Conservation (phyloP, 768 basidiomycete genomes). For the Pholiota microspora region DNA sequence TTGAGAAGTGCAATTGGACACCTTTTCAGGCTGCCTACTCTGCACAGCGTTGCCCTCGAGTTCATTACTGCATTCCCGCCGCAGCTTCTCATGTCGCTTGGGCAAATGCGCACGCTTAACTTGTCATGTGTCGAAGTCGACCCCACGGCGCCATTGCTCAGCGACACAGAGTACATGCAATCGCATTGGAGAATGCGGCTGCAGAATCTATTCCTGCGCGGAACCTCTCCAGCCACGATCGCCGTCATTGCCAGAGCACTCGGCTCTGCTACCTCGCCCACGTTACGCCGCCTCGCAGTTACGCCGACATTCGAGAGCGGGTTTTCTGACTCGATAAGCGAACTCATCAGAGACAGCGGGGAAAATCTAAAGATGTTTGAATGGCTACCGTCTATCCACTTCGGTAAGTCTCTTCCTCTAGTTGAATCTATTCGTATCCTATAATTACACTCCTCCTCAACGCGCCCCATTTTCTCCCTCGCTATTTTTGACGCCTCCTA, state of each 20-base stretch:
- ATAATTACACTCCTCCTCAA: not conserved
- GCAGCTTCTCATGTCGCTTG: conserved; percentile 10
- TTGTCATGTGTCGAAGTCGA: conserved; percentile 22
- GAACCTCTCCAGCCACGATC: conserved; percentile 16
- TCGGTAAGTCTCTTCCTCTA: conserved; percentile 12
- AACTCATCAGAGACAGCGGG: conserved; percentile 14
- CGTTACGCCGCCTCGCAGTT: conserved; percentile 15
- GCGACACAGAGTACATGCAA: not conserved
- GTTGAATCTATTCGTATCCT: not conserved
- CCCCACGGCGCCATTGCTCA: not conserved
- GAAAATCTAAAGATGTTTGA: conserved; percentile 15
- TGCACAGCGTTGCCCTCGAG: conserved; percentile 17
- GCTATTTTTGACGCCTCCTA: not conserved
- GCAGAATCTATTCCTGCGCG: conserved; percentile 15
- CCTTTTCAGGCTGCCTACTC: conserved; percentile 12
- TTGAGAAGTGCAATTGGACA: conserved; percentile 8
- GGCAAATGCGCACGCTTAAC: conserved; percentile 8
- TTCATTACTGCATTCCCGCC: conserved; percentile 18
- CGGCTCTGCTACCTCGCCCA: not conserved
- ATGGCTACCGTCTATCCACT: conserved; percentile 24
- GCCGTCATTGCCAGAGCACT: conserved; percentile 9
- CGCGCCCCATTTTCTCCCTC: not conserved
- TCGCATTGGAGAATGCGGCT: conserved; percentile 3
- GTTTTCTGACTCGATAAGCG: conserved; percentile 15
- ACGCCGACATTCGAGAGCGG: conserved; percentile 22